Percentiles rank a stretch among this genome's conserved stretches.
phyloP scores from a whole-genome alignment of 2,329 filamentous ascomycete genomes.

The Lasiodiplodia hormozganensis region DNA sequence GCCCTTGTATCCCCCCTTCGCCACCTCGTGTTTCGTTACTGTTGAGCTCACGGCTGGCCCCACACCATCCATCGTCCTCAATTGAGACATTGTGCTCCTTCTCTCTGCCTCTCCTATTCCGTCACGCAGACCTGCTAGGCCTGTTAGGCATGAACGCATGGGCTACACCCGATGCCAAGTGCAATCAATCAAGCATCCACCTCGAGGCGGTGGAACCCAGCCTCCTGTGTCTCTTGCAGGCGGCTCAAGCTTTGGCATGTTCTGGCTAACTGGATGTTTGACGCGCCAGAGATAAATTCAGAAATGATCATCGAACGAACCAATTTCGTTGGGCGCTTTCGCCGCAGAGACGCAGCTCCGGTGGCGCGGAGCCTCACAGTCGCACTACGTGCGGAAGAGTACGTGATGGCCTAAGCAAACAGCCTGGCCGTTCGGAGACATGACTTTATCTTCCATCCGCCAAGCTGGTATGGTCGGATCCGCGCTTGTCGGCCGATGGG shows the following conservation, averaged over 20 bases:
- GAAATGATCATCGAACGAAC: not conserved
- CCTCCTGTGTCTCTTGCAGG: not conserved
- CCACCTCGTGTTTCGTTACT: not conserved
- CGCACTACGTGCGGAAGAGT: too few relatives aligned
- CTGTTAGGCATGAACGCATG: not conserved
- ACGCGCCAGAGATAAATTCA: too few relatives aligned
- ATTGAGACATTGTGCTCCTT: not conserved
- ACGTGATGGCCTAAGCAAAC: too few relatives aligned
- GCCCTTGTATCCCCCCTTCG: too few relatives aligned
- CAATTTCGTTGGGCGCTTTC: not conserved
- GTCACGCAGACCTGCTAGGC: not conserved
- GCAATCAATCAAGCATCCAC: not conserved
- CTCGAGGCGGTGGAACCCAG: not conserved
- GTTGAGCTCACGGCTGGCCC: not conserved
- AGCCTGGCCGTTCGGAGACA: too few relatives aligned
- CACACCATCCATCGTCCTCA: not conserved
- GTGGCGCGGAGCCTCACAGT: too few relatives aligned
- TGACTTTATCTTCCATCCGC: too few relatives aligned
- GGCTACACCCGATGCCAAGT: not conserved
- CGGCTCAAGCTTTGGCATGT: not conserved
- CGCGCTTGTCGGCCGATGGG: too few relatives aligned
- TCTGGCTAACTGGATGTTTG: not conserved
- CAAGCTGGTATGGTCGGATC: too few relatives aligned
- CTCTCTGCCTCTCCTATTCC: not conserved
- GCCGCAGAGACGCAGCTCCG: too few relatives aligned